Evolutionary conservation across 2,329 filamentous ascomycete genomes (phyloP).

Genomic region (Colletotrichum tofieldiae): DNA sequence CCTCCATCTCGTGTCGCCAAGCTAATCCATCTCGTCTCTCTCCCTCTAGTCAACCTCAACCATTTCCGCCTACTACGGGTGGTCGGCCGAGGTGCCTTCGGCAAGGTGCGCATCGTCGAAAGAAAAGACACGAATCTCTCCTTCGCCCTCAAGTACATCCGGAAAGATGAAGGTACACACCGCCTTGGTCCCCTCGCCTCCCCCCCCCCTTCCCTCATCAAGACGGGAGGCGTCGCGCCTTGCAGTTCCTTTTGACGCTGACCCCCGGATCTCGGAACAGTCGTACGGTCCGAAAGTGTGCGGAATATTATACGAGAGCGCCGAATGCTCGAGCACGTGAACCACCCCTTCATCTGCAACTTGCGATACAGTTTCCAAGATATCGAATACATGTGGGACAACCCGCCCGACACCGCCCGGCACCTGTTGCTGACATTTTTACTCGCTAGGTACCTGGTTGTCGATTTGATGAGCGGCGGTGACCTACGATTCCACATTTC

Average conservation of each 20-base stretch:
- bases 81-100: constrained; percentile 97
- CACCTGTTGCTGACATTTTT: constrained; percentile 43
- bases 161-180: constrained; percentile 92
- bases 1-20: constrained; percentile 10
- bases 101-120: constrained; percentile 98
- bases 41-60: constrained; percentile 86
- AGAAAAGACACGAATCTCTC: constrained; percentile 94
- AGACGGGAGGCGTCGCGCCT: constrained; percentile 8
- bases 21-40: constrained; percentile 29
- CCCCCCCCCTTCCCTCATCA: background rate
- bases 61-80: constrained; percentile 96
- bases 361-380: constrained; percentile 99
- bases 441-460: constrained; percentile 88
- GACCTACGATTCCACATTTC: constrained; percentile 98
- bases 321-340: constrained; percentile 97
- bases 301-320: constrained; percentile 98
- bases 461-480: constrained; percentile 98
- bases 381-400: constrained; percentile 91
- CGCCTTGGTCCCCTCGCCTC: constrained; percentile 14
- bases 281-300: constrained; percentile 97
- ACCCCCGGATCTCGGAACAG: constrained; percentile 61
- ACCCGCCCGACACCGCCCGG: background rate
- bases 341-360: constrained; percentile 98
- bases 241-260: constrained; percentile 20
- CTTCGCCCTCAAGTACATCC: constrained; percentile 98